These are phyloP conservation scores for Mycena metata DNA, from an alignment of 768 basidiomycete genomes.

Conservation along the genomic window DNA sequence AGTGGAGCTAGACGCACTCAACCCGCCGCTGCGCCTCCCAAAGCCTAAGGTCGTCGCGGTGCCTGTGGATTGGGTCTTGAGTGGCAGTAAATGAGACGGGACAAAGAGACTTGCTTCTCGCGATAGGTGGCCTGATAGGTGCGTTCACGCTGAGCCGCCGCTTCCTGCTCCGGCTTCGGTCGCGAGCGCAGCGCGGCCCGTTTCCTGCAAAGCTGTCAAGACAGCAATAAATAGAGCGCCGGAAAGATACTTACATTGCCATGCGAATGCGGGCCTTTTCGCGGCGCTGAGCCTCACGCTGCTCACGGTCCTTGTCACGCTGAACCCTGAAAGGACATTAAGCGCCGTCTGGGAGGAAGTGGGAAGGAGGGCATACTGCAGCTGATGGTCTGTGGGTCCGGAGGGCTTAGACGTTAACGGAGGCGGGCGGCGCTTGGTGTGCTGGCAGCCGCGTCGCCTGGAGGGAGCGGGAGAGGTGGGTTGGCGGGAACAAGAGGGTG, in stretches of 20 bases:
- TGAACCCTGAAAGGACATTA: not conserved
- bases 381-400: too few relatives aligned
- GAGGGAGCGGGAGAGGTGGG: too few relatives aligned
- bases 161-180: not conserved
- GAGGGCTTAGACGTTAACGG: too few relatives aligned
- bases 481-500: too few relatives aligned
- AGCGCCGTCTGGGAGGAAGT: not conserved
- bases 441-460: too few relatives aligned
- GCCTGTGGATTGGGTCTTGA: not conserved
- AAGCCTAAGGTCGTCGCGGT: not conserved
- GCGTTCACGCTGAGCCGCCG: not conserved
- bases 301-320: not conserved
- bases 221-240: not conserved
- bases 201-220: not conserved
- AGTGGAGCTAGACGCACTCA: too few relatives aligned
- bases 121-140: constrained; percentile 5
- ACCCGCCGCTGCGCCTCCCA: constrained; percentile 15
- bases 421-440: too few relatives aligned
- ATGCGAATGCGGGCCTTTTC: constrained; percentile 6
- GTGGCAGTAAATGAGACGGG: not conserved
- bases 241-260: not conserved
- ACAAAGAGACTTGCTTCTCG: not conserved
- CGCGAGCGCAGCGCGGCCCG: not conserved
- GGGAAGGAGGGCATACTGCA: too few relatives aligned
- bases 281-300: not conserved